Percentiles rank a stretch among this genome's conserved stretches.
These are phyloP conservation scores for Phlebiopsis flavidoalba DNA, from an alignment of 768 basidiomycete species.

Conservation along the genomic window DNA sequence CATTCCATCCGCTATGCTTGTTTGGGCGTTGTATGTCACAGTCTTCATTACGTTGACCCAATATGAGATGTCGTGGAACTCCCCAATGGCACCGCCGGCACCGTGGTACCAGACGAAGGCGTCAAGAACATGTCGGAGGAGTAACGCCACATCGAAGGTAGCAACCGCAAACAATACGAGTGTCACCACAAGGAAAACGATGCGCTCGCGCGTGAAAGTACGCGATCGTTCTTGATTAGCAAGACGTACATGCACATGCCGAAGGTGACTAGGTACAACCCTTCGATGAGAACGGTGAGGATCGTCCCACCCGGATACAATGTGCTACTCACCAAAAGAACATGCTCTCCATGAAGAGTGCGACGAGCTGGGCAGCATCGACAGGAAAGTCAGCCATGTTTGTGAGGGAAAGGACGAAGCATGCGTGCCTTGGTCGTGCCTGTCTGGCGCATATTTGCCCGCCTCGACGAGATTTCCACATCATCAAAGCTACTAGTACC, in stretches of 20 bases:
- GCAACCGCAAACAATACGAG: conserved; percentile 34
- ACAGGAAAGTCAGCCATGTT: background rate
- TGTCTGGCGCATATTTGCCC: no score
- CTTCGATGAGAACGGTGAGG: background rate
- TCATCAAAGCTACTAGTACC: no score
- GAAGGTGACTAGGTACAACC: background rate
- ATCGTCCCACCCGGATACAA: background rate
- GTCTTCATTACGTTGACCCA: conserved; percentile 40
- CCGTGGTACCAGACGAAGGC: conserved; percentile 33
- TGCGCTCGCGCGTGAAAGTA: conserved; percentile 25
- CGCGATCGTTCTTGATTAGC: background rate
- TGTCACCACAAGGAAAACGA: conserved; percentile 29
- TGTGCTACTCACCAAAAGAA: background rate
- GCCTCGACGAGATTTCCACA: no score
- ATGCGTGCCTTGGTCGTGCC: no score
- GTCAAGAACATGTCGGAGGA: conserved; percentile 35
- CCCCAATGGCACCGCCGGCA: conserved; percentile 24
- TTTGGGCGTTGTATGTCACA: background rate
- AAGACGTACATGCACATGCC: background rate
- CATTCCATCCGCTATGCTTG: conserved; percentile 5
- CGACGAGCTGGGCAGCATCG: background rate
- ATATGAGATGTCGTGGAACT: conserved; percentile 31
- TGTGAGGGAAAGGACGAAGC: background rate
- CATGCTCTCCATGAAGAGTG: background rate
- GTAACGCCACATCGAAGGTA: conserved; percentile 35